Evolutionary conservation across 2,329 filamentous ascomycete genomes (phyloP), one percentile per base, ranked within the genome.

Genomic region (Cytospora paraplurivora): DNA sequence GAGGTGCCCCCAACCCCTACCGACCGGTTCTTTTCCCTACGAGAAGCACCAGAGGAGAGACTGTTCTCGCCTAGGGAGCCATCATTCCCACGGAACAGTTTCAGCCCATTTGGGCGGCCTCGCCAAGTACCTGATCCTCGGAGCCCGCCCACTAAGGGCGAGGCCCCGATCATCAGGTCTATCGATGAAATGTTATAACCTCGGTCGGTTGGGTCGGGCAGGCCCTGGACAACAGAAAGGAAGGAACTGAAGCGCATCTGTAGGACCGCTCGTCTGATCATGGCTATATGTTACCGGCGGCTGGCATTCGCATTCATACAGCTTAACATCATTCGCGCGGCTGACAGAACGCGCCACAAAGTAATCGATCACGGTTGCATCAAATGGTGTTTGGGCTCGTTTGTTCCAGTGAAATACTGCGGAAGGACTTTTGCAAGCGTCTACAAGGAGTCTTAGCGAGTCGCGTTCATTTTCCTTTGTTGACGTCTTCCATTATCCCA

Each of bases 171-270:
- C 66, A 86, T 88, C 58, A 82, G 90, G 62, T 93, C 88, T 64
- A 94, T 94, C 70, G 88, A 91, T 73, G 90, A 93, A 71, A 80
- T 92, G 58, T 79, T 93, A 75, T 93, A 81, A 80, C 33, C 33
- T 41, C 11, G 21, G 38, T 27, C 41, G n/a, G 53, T 19, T 6
- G 38, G 38, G 10, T 44, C 38, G 38, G 15, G 10, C 15, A 10
- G 15, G 10, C 10, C 37, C 37, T 38, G 37, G n/a, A n/a, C n/a
- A n/a, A n/a, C n/a, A 38, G 11, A 7, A 10, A 38, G 37, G 10
- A 13, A 12, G 37, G 37, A 12, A 12, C 4, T 13, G 37, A 10
- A 34, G 50, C 47, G 50, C 57, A n/a, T n/a, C n/a, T n/a, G n/a
- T n/a, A 52, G 33, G 11, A 21, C 38, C 49, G 27, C 49, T 55